Evolutionary conservation across 2,329 filamentous ascomycete genomes (phyloP).

Genomic region (Botryotinia convoluta): DNA sequence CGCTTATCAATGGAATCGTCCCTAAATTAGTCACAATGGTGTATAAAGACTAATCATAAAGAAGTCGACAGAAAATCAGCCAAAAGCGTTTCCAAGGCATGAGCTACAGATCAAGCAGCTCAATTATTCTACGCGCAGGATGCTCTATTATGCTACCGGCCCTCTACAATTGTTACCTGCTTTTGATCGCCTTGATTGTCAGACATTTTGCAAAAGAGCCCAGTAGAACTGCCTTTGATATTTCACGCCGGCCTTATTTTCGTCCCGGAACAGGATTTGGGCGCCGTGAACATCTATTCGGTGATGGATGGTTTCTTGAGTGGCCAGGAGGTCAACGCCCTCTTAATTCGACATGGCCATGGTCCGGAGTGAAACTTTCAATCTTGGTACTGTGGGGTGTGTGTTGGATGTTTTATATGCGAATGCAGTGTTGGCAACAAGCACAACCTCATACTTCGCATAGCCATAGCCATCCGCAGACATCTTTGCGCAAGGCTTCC

Average conservation of each 20-base stretch:
- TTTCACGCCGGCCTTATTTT: conserved; percentile 9
- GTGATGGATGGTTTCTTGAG: conserved; percentile 32
- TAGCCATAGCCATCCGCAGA: not conserved
- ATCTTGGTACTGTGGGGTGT: conserved; percentile 32
- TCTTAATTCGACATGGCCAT: conserved; percentile 33
- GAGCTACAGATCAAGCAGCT: not conserved
- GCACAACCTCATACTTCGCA: not conserved
- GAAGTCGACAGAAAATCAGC: not conserved
- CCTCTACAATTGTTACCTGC: not conserved
- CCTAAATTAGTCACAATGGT: not conserved
- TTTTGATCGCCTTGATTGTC: conserved; percentile 6
- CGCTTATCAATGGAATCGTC: not conserved
- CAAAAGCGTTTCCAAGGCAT: not conserved
- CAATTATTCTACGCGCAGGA: not conserved
- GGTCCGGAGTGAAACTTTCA: conserved; percentile 31
- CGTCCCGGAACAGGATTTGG: not conserved
- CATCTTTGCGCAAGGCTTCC: not conserved
- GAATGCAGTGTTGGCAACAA: conserved; percentile 12
- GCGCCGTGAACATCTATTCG: conserved; percentile 25
- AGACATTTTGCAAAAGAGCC: not conserved
- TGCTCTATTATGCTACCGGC: not conserved
- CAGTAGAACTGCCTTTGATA: not conserved
- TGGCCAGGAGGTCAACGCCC: conserved; percentile 30
- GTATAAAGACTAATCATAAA: not conserved
- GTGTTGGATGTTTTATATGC: conserved; percentile 33